Evolutionary conservation across 2,329 filamentous ascomycete genomes (phyloP).

Genomic region (Nothomitra cinnamomea): DNA sequence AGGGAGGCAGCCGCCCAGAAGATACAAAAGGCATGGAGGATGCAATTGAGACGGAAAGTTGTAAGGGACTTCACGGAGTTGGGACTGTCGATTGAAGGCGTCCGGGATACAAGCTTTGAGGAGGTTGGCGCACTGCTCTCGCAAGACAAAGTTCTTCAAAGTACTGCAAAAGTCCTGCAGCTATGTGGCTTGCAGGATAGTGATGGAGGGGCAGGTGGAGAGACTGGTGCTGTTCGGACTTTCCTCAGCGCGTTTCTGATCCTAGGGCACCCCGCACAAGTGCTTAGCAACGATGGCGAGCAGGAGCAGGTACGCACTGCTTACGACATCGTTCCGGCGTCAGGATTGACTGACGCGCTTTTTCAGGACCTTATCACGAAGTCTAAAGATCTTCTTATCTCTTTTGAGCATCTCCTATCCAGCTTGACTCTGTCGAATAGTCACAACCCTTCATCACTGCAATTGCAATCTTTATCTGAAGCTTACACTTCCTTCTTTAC

Average conservation of each 20-base stretch:
- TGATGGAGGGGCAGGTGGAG: slow-evolving; percentile 41
- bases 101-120: slow-evolving; percentile 55
- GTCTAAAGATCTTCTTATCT: slow-evolving; percentile 57
- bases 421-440: slow-evolving; percentile 48
- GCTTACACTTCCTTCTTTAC: slow-evolving; percentile 59
- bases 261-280: slow-evolving; percentile 59
- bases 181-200: slow-evolving; percentile 55
- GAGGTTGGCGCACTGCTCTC: slow-evolving; percentile 52
- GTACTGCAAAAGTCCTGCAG: slow-evolving; percentile 49
- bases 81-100: slow-evolving; percentile 51
- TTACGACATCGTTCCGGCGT: neutral
- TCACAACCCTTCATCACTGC: slow-evolving; percentile 45
- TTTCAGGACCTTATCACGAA: slow-evolving; percentile 59
- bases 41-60: slow-evolving; percentile 36
- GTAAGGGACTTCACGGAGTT: slow-evolving; percentile 50
- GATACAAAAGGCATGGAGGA: slow-evolving; percentile 57
- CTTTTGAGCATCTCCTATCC: slow-evolving; percentile 58
- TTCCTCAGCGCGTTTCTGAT: slow-evolving; percentile 71
- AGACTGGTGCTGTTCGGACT: slow-evolving; percentile 55
- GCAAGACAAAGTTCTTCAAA: slow-evolving; percentile 45
- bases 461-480: slow-evolving; percentile 46
- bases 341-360: slow-evolving; percentile 17
- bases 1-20: slow-evolving; percentile 44
- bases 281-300: slow-evolving; percentile 57
- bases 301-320: slow-evolving; percentile 37